Percentiles rank a stretch among this genome's conserved stretches.
These are phyloP conservation scores for Cladosporium austrohemisphaericum DNA, from an alignment of 2,329 filamentous ascomycete species.

Conservation along the genomic window DNA sequence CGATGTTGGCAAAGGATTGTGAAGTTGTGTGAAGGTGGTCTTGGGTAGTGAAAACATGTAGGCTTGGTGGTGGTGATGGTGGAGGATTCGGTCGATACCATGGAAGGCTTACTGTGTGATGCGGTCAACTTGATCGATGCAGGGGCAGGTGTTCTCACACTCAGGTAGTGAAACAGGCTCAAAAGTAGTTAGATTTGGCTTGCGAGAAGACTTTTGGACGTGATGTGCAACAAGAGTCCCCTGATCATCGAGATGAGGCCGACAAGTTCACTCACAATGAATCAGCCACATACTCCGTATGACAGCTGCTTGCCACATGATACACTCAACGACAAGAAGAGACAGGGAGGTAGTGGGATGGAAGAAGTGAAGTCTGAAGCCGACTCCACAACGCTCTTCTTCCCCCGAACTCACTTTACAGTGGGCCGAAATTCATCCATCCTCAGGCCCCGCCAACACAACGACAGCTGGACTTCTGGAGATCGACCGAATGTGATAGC, in stretches of 20 bases:
- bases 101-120: no score
- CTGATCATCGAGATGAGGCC: background rate
- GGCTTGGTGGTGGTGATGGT: no score
- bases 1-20: no score
- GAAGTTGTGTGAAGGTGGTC: no score
- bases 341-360: background rate
- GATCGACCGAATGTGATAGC: background rate
- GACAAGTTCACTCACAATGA: background rate
- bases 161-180: no score
- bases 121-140: no score
- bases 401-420: constrained; percentile 1
- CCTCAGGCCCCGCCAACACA: constrained; percentile 5
- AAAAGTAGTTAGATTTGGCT: no score
- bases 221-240: no score
- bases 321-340: background rate
- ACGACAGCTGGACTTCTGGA: constrained; percentile 10
- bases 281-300: background rate
- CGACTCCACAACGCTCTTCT: background rate
- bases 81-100: no score
- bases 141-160: no score
- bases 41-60: no score
- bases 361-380: constrained; percentile 6
- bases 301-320: background rate
- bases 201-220: background rate
- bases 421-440: constrained; percentile 9